Evolutionary conservation across 306 rosid genomes (phyloP).

Genomic region (Psophocarpus tetragonolobus): DNA sequence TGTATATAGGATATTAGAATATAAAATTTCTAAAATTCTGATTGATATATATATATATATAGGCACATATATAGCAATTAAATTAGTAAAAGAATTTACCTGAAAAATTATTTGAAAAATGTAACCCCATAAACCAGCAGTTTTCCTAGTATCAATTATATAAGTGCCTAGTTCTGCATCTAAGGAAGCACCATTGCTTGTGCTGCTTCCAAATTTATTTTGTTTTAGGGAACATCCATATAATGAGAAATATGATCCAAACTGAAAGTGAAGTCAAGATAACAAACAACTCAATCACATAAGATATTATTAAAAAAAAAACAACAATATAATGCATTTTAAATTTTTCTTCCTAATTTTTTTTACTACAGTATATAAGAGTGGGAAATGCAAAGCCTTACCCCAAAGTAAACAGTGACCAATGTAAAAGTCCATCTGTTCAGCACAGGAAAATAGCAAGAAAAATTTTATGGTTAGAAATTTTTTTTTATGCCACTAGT

Average conservation of each 20-base stretch:
- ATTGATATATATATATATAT: no score
- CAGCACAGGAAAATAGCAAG: conserved; percentile 27
- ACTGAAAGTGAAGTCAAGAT: conserved; percentile 50
- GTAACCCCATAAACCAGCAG: conserved; percentile 62
- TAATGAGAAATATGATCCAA: conserved; percentile 63
- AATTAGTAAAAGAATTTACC: conserved; percentile 44
- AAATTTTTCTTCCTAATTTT: neutral
- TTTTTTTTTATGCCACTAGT: neutral
- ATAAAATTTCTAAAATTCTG: no score
- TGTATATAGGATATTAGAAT: no score
- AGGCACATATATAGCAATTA: neutral
- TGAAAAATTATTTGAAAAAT: conserved; percentile 79
- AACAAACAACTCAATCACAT: conserved; percentile 24
- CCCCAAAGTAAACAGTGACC: conserved; percentile 90
- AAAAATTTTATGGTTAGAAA: conserved; percentile 30
- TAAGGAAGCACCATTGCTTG: conserved; percentile 25
- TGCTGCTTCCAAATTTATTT: conserved; percentile 27
- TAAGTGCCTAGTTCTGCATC: conserved; percentile 60
- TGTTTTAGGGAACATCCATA: conserved; percentile 56
- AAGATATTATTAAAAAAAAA: neutral
- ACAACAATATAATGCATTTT: neutral
- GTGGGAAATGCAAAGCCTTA: conserved; percentile 40
- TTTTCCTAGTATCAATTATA: conserved; percentile 40
- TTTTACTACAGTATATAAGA: conserved; percentile 23
- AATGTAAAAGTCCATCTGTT: conserved; percentile 90